Evolutionary conservation across 2,329 filamentous ascomycete species (phyloP).

Genomic region (Ustilaginoidea virens): DNA sequence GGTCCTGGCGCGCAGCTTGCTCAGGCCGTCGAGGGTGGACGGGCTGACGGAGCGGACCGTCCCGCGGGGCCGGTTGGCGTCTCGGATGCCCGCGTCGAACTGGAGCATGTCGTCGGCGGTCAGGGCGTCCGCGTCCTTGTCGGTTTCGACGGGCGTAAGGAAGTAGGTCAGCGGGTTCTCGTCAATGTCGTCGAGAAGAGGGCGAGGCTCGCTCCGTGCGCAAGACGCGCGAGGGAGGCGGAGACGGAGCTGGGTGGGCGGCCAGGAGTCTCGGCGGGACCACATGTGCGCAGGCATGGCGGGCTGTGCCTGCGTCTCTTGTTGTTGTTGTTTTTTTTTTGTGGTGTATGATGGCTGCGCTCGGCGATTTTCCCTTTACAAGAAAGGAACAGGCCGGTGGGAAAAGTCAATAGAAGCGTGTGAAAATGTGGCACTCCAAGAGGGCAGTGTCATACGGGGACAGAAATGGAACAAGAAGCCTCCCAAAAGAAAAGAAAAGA

Average conservation of each 20-base stretch:
- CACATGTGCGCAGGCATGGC: slow-evolving; percentile 20
- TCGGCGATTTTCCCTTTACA: too few species aligned
- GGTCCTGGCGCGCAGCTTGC: slow-evolving; percentile 22
- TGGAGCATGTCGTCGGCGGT: slow-evolving; percentile 29
- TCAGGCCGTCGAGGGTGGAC: slow-evolving; percentile 36
- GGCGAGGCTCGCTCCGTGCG: slow-evolving; percentile 17
- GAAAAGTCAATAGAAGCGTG: neutral
- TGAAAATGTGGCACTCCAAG: neutral
- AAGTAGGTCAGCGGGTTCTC: slow-evolving; percentile 41
- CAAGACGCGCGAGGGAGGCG: slow-evolving; percentile 25
- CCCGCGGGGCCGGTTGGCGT: slow-evolving; percentile 26
- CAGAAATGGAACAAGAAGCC: neutral
- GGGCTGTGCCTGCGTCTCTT: neutral
- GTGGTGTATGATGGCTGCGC: too few species aligned
- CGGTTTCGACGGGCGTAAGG: slow-evolving; percentile 30
- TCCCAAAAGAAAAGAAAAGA: too few species aligned
- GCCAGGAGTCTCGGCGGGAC: slow-evolving; percentile 32
- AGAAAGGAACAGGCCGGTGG: too few species aligned
- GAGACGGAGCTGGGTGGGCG: slow-evolving; percentile 33
- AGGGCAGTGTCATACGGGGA: too few species aligned
- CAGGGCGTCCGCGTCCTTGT: slow-evolving; percentile 23
- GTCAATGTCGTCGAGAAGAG: slow-evolving; percentile 32
- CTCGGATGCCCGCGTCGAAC: slow-evolving; percentile 43
- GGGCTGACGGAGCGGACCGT: slow-evolving; percentile 40
- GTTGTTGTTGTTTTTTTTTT: neutral